Conservation (phyloP, 2,329 filamentous ascomycete species). For the Trichoderma citrinoviride region DNA sequence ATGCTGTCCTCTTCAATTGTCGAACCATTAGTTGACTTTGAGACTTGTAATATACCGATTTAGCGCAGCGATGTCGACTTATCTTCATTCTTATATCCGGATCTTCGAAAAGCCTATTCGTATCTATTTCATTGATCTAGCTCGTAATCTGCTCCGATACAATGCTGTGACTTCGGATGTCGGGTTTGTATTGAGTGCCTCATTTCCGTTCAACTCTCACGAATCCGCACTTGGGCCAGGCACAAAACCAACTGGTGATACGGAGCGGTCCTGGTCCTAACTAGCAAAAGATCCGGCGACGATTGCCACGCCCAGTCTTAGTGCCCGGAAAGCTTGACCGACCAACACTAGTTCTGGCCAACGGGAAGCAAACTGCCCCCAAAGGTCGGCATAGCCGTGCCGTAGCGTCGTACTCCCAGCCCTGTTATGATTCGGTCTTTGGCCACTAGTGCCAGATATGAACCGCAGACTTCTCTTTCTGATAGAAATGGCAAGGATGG, state of each 20-base stretch:
- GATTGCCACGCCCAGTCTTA: slow-evolving; percentile 10
- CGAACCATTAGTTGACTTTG: too few relatives aligned
- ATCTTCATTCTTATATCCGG: too few relatives aligned
- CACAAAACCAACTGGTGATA: neutral
- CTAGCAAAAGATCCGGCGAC: slow-evolving; percentile 6
- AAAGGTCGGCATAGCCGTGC: slow-evolving; percentile 11
- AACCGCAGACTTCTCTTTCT: neutral
- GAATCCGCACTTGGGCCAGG: neutral
- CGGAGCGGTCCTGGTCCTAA: neutral
- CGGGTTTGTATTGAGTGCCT: too few relatives aligned
- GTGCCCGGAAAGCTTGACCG: slow-evolving; percentile 16
- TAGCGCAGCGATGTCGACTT: too few relatives aligned
- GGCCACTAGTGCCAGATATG: neutral
- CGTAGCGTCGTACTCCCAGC: slow-evolving; percentile 8
- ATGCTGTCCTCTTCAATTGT: too few relatives aligned
- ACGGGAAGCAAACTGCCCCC: slow-evolving; percentile 1
- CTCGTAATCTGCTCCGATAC: too few relatives aligned
- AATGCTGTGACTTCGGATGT: too few relatives aligned
- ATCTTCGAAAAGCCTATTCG: too few relatives aligned
- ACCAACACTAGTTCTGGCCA: neutral
- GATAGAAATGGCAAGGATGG: neutral
- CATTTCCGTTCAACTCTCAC: neutral
- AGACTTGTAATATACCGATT: too few relatives aligned
- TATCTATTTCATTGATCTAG: too few relatives aligned
- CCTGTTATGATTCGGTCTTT: neutral